Evolutionary conservation across 345 rosid genomes (phyloP).

Genomic region (Dipteronia sinensis): DNA sequence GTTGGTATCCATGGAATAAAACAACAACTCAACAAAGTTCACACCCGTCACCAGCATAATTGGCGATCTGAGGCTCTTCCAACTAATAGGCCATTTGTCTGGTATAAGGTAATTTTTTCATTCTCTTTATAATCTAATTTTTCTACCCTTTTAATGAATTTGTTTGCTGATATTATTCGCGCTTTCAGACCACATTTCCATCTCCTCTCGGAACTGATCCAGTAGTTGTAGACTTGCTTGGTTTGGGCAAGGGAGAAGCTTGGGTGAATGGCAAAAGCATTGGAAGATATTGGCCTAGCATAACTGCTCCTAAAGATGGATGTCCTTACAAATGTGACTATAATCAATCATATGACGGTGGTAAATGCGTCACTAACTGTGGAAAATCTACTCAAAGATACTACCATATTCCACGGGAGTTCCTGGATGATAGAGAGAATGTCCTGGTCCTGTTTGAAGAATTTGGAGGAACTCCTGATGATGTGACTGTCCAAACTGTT

Average conservation of each 20-base stretch:
- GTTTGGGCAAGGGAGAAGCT: constrained; percentile 71
- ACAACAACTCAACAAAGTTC: constrained; percentile 20
- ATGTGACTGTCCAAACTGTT: constrained; percentile 42
- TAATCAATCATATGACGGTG: constrained; percentile 37
- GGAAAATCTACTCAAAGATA: constrained; percentile 64
- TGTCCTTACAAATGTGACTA: constrained; percentile 52
- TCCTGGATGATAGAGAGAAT: constrained; percentile 38
- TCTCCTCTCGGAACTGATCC: constrained; percentile 62
- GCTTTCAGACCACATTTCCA: constrained; percentile 47
- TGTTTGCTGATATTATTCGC: neutral
- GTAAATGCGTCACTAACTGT: constrained; percentile 44
- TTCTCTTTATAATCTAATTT: neutral
- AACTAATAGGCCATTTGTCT: constrained; percentile 38
- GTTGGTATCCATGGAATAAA: constrained; percentile 51
- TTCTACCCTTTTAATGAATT: neutral
- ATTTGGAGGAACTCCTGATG: constrained; percentile 51
- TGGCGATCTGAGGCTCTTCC: constrained; percentile 40
- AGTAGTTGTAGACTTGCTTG: constrained; percentile 64
- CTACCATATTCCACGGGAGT: constrained; percentile 59
- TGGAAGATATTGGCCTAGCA: constrained; percentile 72
- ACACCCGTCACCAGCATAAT: neutral
- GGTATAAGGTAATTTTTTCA: constrained; percentile 59
- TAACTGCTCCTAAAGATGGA: constrained; percentile 32
- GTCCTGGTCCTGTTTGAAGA: constrained; percentile 54
- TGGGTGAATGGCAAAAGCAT: constrained; percentile 76